Evolutionary conservation across 805 yeast genomes (phyloP).

Genomic region (Kazachstania taianensis): DNA sequence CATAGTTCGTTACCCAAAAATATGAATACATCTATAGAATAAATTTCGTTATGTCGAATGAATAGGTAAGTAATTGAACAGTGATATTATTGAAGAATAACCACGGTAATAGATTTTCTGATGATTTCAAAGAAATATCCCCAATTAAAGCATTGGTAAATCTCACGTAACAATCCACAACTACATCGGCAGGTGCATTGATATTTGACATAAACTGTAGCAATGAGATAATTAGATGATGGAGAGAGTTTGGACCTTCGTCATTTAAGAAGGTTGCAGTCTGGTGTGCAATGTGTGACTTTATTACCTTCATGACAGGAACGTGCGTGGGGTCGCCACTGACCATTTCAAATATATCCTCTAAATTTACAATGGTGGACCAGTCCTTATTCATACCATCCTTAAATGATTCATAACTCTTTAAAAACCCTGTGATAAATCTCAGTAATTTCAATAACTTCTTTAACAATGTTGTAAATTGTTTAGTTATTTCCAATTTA

Average conservation of each 20-base stretch:
- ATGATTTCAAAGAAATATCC: slow-evolving; percentile 16
- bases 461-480: slow-evolving; percentile 42
- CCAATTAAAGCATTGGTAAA: slow-evolving; percentile 21
- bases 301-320: slow-evolving; percentile 9
- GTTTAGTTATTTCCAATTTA: slow-evolving; percentile 44
- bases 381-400: slow-evolving; percentile 49
- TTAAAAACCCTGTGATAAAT: slow-evolving; percentile 40
- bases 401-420: slow-evolving; percentile 38
- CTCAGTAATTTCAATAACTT: slow-evolving; percentile 45
- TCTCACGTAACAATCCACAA: slow-evolving; percentile 17
- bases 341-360: slow-evolving; percentile 17
- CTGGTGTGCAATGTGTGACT: slow-evolving; percentile 8
- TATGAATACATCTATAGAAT: not conserved
- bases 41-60: slow-evolving; percentile 13
- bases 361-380: slow-evolving; percentile 37
- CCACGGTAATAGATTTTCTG: slow-evolving; percentile 14
- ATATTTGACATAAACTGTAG: slow-evolving; percentile 11
- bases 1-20: no score
- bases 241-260: slow-evolving; percentile 2
- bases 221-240: slow-evolving; percentile 4
- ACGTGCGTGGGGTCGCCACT: slow-evolving; percentile 10
- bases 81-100: slow-evolving; percentile 13
- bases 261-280: slow-evolving; percentile 5
- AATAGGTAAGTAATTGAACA: slow-evolving; percentile 13
- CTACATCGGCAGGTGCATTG: slow-evolving; percentile 11